phyloP scores from a whole-genome alignment of 495 filamentous ascomycete species.

The Neurospora sp. region DNA sequence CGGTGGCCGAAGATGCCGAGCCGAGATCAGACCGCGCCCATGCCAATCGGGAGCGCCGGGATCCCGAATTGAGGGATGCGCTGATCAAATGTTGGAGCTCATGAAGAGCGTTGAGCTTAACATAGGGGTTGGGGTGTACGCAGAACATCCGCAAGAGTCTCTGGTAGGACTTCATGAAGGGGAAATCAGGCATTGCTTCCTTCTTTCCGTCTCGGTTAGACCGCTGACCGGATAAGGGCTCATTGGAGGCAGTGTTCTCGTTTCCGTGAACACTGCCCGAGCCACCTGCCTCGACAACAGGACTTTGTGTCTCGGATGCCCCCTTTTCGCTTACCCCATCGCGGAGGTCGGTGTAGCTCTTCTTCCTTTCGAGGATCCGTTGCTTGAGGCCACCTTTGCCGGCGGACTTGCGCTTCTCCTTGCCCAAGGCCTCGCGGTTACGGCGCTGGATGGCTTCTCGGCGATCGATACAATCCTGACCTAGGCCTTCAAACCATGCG shows the following conservation, averaged over 20 bases:
- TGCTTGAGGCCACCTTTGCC: constrained; percentile 28
- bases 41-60: constrained; percentile 18
- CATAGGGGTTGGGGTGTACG: constrained; percentile 77
- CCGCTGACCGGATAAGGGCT: constrained; percentile 27
- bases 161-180: constrained; percentile 65
- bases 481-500: constrained; percentile 70
- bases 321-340: constrained; percentile 21
- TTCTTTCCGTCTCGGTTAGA: constrained; percentile 24
- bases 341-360: constrained; percentile 41
- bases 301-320: constrained; percentile 19
- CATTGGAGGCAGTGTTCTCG: constrained; percentile 31
- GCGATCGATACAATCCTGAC: constrained; percentile 66
- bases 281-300: constrained; percentile 19
- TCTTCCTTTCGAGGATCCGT: constrained; percentile 49
- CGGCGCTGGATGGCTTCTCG: constrained; percentile 54
- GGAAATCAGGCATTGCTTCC: constrained; percentile 46
- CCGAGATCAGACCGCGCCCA: constrained; percentile 28
- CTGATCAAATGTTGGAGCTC: constrained; percentile 75
- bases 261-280: constrained; percentile 19
- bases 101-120: constrained; percentile 73
- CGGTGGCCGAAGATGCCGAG: constrained; percentile 21
- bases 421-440: constrained; percentile 25
- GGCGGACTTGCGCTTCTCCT: constrained; percentile 36
- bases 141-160: constrained; percentile 78
- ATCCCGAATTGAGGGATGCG: constrained; percentile 54